These are phyloP conservation scores for Cryptococcus sp. DNA, from an alignment of 1,284 basidiomycete genomes.

Conservation along the genomic window DNA sequence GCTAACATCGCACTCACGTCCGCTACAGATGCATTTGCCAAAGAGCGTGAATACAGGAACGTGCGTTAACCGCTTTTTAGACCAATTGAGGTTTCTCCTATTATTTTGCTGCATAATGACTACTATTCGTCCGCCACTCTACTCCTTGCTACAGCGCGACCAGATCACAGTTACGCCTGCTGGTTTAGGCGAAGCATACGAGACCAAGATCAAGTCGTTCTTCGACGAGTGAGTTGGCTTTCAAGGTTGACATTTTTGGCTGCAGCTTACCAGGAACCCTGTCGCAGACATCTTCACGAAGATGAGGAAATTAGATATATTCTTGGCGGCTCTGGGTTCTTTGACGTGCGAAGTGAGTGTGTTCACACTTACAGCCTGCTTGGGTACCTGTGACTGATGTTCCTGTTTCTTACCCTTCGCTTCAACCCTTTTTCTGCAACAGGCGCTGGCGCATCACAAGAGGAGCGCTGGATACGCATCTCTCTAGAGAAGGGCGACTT, in stretches of 20 bases:
- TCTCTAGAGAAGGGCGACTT: slow-evolving; percentile 70
- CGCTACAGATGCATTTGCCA: slow-evolving; percentile 61
- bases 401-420: not conserved
- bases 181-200: slow-evolving; percentile 74
- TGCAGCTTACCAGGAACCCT: slow-evolving; percentile 2
- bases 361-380: not conserved
- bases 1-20: not conserved
- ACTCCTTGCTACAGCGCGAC: slow-evolving; percentile 55
- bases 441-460: not conserved
- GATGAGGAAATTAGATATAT: slow-evolving; percentile 90
- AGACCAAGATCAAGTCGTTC: slow-evolving; percentile 73
- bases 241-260: not conserved
- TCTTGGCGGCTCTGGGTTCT: slow-evolving; percentile 76
- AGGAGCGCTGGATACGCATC: slow-evolving; percentile 73
- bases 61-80: slow-evolving; percentile 33
- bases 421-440: not conserved
- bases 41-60: slow-evolving; percentile 72
- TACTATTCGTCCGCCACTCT: not conserved
- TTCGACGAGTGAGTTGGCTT: slow-evolving; percentile 67
- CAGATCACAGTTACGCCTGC: slow-evolving; percentile 70
- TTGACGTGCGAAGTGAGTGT: slow-evolving; percentile 73
- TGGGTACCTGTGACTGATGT: not conserved
- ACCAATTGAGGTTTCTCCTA: too few relatives aligned
- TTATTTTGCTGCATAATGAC: too few relatives aligned
- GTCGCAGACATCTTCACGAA: slow-evolving; percentile 75